Conservation (phyloP, 2,329 filamentous ascomycete genomes). For the Coniochaeta sp. region DNA sequence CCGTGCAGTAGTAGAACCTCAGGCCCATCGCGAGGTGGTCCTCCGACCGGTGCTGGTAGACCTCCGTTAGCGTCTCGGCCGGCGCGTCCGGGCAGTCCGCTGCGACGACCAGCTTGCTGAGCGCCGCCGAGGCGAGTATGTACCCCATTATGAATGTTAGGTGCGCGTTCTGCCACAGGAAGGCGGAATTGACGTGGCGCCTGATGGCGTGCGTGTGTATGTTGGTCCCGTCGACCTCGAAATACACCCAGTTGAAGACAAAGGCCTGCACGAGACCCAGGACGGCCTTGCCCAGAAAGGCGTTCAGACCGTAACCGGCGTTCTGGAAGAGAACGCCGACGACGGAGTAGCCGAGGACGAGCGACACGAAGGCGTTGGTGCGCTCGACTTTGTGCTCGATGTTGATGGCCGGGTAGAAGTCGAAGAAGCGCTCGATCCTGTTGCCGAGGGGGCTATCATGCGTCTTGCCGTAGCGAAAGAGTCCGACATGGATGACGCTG, state of each 20-base stretch:
- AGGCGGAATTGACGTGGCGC: constrained; percentile 35
- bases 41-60: constrained; percentile 41
- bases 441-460: constrained; percentile 13
- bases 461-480: constrained; percentile 23
- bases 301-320: constrained; percentile 44
- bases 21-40: constrained; percentile 43
- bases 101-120: constrained; percentile 52
- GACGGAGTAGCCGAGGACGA: constrained; percentile 59
- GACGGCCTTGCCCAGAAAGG: constrained; percentile 55
- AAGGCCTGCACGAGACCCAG: constrained; percentile 51
- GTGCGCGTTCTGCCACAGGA: constrained; percentile 49
- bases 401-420: constrained; percentile 55
- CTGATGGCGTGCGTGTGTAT: constrained; percentile 55
- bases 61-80: constrained; percentile 38
- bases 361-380: constrained; percentile 55
- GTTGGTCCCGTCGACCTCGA: constrained; percentile 52
- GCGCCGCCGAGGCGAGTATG: constrained; percentile 49
- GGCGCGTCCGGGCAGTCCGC: constrained; percentile 44
- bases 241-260: constrained; percentile 56
- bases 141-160: constrained; percentile 58
- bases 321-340: constrained; percentile 55
- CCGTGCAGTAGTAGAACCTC: constrained; percentile 58
- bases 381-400: constrained; percentile 61
- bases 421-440: constrained; percentile 33
- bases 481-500: constrained; percentile 30